Conservation (phyloP, 305 asterid species). For the Plantago rigida region DNA sequence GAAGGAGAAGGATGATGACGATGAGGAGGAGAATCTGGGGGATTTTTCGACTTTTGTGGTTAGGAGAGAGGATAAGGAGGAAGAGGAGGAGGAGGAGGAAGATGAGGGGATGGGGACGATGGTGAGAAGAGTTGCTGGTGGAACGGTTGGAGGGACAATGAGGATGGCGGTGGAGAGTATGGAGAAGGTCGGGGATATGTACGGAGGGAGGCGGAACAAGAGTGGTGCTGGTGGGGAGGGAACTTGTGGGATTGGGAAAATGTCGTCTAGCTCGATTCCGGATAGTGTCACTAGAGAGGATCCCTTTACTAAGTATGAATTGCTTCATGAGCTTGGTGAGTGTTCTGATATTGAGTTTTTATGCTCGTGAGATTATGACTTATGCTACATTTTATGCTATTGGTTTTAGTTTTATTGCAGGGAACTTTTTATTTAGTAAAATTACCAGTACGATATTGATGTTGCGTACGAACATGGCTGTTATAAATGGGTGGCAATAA, state of each 20-base stretch:
- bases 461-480: no score
- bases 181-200: constrained; percentile 71
- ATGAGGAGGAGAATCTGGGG: constrained; percentile 35
- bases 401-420: no score
- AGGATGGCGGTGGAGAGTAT: constrained; percentile 92
- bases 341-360: constrained; percentile 13
- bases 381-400: no score
- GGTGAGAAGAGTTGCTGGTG: constrained; percentile 56
- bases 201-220: constrained; percentile 25
- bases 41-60: constrained; percentile 77
- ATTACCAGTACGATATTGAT: no score
- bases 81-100: constrained; percentile 43
- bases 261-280: constrained; percentile 72
- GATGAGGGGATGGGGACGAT: constrained; percentile 62
- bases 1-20: constrained; percentile 33
- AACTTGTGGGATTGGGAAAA: constrained; percentile 50
- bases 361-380: neutral
- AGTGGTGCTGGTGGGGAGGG: constrained; percentile 43
- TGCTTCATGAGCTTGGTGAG: constrained; percentile 96
- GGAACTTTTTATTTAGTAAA: no score
- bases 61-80: constrained; percentile 42
- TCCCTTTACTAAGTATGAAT: constrained; percentile 84
- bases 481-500: no score
- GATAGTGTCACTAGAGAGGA: constrained; percentile 80
- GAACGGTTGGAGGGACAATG: constrained; percentile 64